phyloP scores from a whole-genome alignment of 2,329 filamentous ascomycete genomes.

The Talaromyces sp. region DNA sequence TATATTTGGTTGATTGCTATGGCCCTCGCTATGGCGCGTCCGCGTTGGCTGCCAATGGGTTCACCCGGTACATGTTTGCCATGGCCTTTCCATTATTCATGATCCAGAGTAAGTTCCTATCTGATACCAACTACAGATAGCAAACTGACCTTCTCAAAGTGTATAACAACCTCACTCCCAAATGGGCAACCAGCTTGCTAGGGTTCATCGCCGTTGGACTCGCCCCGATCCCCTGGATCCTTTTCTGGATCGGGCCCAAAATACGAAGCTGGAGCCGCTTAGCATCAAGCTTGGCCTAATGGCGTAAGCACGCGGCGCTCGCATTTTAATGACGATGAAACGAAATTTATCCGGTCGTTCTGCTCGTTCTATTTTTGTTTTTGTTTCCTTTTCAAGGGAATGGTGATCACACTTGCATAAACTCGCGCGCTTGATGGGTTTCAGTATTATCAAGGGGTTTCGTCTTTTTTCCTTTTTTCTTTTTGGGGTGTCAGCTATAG shows the following conservation, averaged over 20 bases:
- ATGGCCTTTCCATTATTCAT: constrained; percentile 29
- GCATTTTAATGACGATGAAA: not conserved
- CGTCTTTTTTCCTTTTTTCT: not conserved
- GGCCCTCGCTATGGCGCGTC: constrained; percentile 6
- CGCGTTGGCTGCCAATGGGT: constrained; percentile 11
- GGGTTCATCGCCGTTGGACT: constrained; percentile 33
- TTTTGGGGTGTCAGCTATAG: not conserved
- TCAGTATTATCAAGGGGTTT: not conserved
- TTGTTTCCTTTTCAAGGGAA: not conserved
- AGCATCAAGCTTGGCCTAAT: not conserved
- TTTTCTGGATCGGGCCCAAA: constrained; percentile 28
- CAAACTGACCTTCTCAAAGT: constrained; percentile 7
- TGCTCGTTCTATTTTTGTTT: not conserved
- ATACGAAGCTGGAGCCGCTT: constrained; percentile 22
- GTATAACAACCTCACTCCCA: constrained; percentile 29
- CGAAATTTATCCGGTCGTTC: not conserved
- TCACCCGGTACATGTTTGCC: constrained; percentile 18
- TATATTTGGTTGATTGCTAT: constrained; percentile 10
- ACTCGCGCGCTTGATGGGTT: not conserved
- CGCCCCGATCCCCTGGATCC: constrained; percentile 33
- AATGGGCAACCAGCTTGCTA: constrained; percentile 33
- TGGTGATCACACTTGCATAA: not conserved
- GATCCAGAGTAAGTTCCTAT: constrained; percentile 15
- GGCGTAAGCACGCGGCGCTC: not conserved
- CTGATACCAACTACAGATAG: not conserved